Base-by-base conservation (phyloP, 306 rosid species). In the Glycine latifolia region DNA sequence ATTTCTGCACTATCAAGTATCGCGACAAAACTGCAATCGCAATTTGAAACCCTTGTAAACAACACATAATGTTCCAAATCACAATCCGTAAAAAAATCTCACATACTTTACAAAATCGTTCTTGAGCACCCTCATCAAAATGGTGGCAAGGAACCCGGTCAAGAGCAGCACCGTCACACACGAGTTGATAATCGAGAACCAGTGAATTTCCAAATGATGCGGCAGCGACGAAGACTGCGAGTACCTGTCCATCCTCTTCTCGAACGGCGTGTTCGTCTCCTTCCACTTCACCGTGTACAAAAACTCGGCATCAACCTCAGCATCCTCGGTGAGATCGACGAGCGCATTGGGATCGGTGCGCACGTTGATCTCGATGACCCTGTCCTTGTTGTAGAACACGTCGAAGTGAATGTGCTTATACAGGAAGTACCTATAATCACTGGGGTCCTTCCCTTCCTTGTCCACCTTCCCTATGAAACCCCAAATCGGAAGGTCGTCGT, bases 401-500 rank as follows among this genome's bases (percentile, higher is more conserved):
- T 90, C 90, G 73, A 95, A 95, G 86, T 91, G 97, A 75, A 93
- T 91, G 79, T 87, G 97, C 85, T 86, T 89, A 80, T 91, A 93
- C 14, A 95, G 91, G 83, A 82, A 90, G 74, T 90, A 91, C 80
- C 85, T 89, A 70, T 75, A 88, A 8, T 95, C 97, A 70, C 92
- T 95, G 3, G 97, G 95, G 41, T 91, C 97, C 84, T 82, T 91
- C 53, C 85, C 87, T 9, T 90, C 90, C 91, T 89, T 90, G 17
- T 90, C 94, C 70, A 90, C 91, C 75, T 86, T 89, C 68, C 99
- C 97, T 15, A 95, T 89, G 88, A 93, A 90, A 20, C 94, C 95
- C 97, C 97, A 95, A n/a, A 93, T 84, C 11, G 99, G 99, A 71
- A 95, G 81, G 75, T 93, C 99, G 81, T 93, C 97, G 33, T 89